Conservation (phyloP, 2,329 filamentous ascomycete genomes). For the Magnaporthiopsis poae region DNA sequence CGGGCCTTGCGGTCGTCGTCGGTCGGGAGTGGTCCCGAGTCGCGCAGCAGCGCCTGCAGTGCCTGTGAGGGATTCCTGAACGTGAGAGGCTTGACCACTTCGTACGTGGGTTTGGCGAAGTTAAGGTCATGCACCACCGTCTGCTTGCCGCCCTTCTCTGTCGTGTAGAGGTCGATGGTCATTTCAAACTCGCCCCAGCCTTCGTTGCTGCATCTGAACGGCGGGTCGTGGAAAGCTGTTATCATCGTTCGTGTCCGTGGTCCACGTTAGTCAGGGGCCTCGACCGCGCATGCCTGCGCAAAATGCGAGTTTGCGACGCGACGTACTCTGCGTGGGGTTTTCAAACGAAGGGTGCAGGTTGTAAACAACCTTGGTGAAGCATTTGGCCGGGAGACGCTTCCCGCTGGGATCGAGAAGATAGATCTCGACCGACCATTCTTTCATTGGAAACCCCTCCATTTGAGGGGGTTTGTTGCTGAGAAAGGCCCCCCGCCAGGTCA, state of each 20-base stretch:
- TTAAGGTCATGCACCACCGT: slow-evolving; percentile 81
- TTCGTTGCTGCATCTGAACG: slow-evolving; percentile 84
- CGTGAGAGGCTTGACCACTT: slow-evolving; percentile 66
- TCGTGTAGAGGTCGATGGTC: slow-evolving; percentile 69
- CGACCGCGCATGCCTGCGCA: neutral
- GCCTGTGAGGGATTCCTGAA: slow-evolving; percentile 90
- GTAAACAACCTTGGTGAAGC: slow-evolving; percentile 89
- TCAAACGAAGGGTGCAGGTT: slow-evolving; percentile 90
- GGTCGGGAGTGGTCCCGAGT: slow-evolving; percentile 75
- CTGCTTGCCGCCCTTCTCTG: slow-evolving; percentile 77
- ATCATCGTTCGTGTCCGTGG: neutral
- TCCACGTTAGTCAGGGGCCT: neutral
- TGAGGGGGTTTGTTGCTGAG: slow-evolving; percentile 67
- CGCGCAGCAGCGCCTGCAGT: slow-evolving; percentile 67
- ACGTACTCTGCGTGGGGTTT: slow-evolving; percentile 68
- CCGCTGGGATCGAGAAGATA: slow-evolving; percentile 77
- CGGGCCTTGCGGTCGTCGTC: slow-evolving; percentile 56
- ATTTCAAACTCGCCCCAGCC: slow-evolving; percentile 99
- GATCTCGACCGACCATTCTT: slow-evolving; percentile 81
- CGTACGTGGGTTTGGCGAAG: slow-evolving; percentile 73
- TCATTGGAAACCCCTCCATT: slow-evolving; percentile 82
- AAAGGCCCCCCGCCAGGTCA: neutral
- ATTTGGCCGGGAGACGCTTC: slow-evolving; percentile 68
- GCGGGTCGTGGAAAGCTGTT: slow-evolving; percentile 68
- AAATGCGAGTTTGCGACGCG: neutral